Conservation (phyloP, 2,329 filamentous ascomycete species). For the Colletotrichum orbiculare region DNA sequence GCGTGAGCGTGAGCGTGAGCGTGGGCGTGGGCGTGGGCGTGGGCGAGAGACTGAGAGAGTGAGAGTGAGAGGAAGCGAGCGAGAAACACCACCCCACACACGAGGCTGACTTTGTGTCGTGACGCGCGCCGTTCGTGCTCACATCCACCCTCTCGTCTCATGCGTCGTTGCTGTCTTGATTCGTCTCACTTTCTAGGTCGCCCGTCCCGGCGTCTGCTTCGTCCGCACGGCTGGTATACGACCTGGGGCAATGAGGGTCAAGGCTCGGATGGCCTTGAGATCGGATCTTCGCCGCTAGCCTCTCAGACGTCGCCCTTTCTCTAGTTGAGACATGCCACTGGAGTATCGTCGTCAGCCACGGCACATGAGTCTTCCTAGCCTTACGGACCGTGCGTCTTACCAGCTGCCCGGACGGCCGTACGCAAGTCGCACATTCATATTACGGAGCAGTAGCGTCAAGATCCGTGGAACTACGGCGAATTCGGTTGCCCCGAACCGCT, state of each 20-base stretch:
- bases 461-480: constrained; percentile 12
- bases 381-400: constrained; percentile 30
- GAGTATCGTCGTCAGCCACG: constrained; percentile 21
- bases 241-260: constrained; percentile 1
- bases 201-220: constrained; percentile 3
- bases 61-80: constrained; percentile 1
- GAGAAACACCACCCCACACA: not conserved
- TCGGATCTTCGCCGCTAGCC: constrained; percentile 26
- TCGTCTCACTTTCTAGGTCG: not conserved
- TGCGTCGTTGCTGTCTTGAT: not conserved
- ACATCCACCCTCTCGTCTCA: constrained; percentile 10
- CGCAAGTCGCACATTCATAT: constrained; percentile 10
- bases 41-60: not conserved
- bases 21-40: no score
- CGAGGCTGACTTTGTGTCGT: constrained; percentile 24
- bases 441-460: not conserved
- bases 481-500: constrained; percentile 4
- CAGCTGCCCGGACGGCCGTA: constrained; percentile 9
- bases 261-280: constrained; percentile 5
- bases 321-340: constrained; percentile 33
- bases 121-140: constrained; percentile 2
- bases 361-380: constrained; percentile 13
- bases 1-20: no score
- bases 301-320: constrained; percentile 21
- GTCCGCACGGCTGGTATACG: constrained; percentile 3